Percentiles rank a stretch among this genome's conserved stretches.
These are phyloP conservation scores for Cochlearia excelsa DNA, from an alignment of 345 rosid species.

Conservation along the genomic window DNA sequence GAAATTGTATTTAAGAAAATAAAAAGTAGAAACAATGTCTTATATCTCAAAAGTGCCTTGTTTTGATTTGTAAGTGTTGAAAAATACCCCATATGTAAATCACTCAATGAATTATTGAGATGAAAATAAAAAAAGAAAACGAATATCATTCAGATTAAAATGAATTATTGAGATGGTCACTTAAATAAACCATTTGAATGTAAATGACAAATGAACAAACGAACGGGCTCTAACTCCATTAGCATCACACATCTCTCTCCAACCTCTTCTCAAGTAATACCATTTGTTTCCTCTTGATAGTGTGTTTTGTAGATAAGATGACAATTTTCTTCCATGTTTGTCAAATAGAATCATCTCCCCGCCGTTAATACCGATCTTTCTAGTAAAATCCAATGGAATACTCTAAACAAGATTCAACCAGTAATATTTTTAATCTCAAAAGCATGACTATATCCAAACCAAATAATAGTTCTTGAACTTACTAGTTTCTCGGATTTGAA, in stretches of 20 bases:
- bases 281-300: slow-evolving; percentile 7
- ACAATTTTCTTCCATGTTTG: slow-evolving; percentile 30
- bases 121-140: no score
- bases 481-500: slow-evolving; percentile 25
- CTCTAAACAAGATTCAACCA: neutral
- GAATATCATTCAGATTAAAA: no score
- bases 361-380: neutral
- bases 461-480: slow-evolving; percentile 17
- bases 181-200: no score
- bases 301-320: slow-evolving; percentile 20
- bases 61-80: no score
- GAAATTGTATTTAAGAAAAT: no score
- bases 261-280: slow-evolving; percentile 33
- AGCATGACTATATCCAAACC: neutral
- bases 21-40: no score
- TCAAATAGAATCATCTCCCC: slow-evolving; percentile 24
- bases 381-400: no score
- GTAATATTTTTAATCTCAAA: neutral
- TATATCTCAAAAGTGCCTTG: no score
- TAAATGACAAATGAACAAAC: no score
- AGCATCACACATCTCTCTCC: slow-evolving; percentile 34
- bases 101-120: no score
- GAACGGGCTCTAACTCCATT: slow-evolving; percentile 23
- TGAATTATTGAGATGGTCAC: no score
- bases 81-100: no score